Conservation (phyloP, 2,329 filamentous ascomycete genomes). For the Aspergillus sojae region DNA sequence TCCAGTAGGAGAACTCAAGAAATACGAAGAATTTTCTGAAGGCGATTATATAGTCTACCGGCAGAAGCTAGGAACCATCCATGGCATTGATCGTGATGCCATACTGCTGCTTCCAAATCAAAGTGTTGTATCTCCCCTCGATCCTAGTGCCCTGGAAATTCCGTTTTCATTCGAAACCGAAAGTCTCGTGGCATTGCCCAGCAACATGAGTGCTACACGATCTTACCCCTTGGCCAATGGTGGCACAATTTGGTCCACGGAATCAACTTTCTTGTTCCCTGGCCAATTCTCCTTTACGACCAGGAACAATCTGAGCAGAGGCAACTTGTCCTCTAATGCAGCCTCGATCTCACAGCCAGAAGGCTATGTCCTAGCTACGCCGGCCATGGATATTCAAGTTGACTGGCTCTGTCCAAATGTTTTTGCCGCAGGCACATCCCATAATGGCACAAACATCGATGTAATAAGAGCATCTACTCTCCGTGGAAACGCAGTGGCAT, state of each 20-base stretch:
- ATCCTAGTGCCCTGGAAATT: slow-evolving; percentile 47
- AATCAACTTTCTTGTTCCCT: slow-evolving; percentile 18
- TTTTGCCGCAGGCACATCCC: slow-evolving; percentile 26
- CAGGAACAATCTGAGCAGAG: slow-evolving; percentile 54
- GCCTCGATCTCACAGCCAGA: slow-evolving; percentile 54
- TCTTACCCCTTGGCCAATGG: slow-evolving; percentile 10
- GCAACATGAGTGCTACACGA: slow-evolving; percentile 2
- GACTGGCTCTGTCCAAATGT: slow-evolving; percentile 55
- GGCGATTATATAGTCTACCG: slow-evolving; percentile 58
- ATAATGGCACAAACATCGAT: slow-evolving; percentile 8
- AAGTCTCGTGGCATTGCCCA: slow-evolving; percentile 24
- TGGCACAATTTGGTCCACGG: slow-evolving; percentile 13
- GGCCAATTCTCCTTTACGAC: slow-evolving; percentile 54
- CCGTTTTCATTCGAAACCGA: slow-evolving; percentile 32
- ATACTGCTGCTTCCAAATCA: slow-evolving; percentile 56
- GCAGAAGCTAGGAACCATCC: slow-evolving; percentile 59
- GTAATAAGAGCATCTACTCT: slow-evolving; percentile 24
- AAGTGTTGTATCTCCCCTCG: slow-evolving; percentile 56
- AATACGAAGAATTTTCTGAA: slow-evolving; percentile 50
- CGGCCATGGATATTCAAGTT: slow-evolving; percentile 50
- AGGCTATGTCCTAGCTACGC: slow-evolving; percentile 57
- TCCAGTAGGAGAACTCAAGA: slow-evolving; percentile 49
- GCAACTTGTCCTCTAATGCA: slow-evolving; percentile 56
- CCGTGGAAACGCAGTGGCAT: slow-evolving; percentile 23
- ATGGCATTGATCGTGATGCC: slow-evolving; percentile 53